Conservation (phyloP, 2,329 filamentous ascomycete species). For the Beauveria australis region DNA sequence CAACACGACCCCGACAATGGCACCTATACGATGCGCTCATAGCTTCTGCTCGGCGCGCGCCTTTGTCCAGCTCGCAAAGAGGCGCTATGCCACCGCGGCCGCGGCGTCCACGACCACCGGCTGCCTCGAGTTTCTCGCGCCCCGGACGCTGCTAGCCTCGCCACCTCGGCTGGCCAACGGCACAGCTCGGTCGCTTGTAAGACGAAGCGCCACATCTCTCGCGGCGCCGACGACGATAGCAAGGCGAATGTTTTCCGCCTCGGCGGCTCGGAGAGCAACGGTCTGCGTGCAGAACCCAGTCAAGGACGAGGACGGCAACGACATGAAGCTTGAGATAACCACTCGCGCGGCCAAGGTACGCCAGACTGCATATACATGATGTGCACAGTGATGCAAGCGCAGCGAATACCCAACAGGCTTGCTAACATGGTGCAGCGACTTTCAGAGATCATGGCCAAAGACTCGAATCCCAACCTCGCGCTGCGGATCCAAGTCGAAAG, state of each 20-base stretch:
- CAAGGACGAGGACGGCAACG: constrained; percentile 73
- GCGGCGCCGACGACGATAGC: constrained; percentile 2
- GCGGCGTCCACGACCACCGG: constrained; percentile 18
- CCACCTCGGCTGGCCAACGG: constrained; percentile 12
- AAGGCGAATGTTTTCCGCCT: constrained; percentile 29
- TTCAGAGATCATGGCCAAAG: constrained; percentile 64
- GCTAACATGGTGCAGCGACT: constrained; percentile 47
- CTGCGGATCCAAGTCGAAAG: constrained; percentile 89
- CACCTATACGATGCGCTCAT: constrained; percentile 29
- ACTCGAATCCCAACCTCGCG: constrained; percentile 68
- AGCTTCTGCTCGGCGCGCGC: constrained; percentile 29
- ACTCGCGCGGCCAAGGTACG: constrained; percentile 69
- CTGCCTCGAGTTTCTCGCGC: constrained; percentile 33
- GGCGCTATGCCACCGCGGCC: constrained; percentile 22
- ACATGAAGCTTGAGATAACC: constrained; percentile 77
- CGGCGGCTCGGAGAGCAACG: constrained; percentile 32
- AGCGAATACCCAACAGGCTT: no score
- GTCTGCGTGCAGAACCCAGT: constrained; percentile 60
- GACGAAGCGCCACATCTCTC: neutral
- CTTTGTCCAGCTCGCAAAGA: constrained; percentile 34
- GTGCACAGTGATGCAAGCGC: no score
- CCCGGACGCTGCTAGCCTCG: constrained; percentile 16
- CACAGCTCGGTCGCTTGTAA: constrained; percentile 4
- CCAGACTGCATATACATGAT: neutral
- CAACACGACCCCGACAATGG: constrained; percentile 20